Evolutionary conservation across 2,329 filamentous ascomycete species (phyloP).

Genomic region (Exophiala bonariae): DNA sequence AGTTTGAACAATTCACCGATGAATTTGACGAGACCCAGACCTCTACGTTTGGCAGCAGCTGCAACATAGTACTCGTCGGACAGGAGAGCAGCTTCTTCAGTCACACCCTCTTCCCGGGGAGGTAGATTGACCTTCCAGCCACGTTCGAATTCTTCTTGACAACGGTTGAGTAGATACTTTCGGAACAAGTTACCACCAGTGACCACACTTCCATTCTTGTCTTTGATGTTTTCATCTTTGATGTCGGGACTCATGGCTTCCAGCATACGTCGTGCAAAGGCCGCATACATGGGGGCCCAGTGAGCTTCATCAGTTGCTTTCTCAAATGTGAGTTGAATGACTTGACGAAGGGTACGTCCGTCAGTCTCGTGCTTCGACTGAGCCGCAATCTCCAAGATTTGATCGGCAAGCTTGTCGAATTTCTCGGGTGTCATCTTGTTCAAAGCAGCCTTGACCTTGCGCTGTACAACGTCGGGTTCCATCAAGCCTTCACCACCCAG

Average conservation of each 20-base stretch:
- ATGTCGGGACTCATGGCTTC: slow-evolving; percentile 94
- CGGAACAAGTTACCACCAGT: slow-evolving; percentile 93
- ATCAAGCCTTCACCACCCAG: slow-evolving; percentile 61
- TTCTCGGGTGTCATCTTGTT: slow-evolving; percentile 99
- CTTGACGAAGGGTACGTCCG: slow-evolving; percentile 90
- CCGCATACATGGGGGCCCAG: slow-evolving; percentile 98
- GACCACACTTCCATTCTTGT: slow-evolving; percentile 85
- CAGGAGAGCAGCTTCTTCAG: slow-evolving; percentile 74
- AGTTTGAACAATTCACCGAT: slow-evolving; percentile 99
- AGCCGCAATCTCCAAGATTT: slow-evolving; percentile 86
- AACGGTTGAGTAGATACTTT: slow-evolving; percentile 97
- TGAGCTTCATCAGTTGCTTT: slow-evolving; percentile 98
- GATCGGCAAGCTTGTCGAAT: slow-evolving; percentile 91
- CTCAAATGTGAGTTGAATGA: slow-evolving; percentile 98
- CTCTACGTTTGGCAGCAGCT: slow-evolving; percentile 91
- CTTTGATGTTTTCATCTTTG: slow-evolving; percentile 89
- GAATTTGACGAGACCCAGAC: slow-evolving; percentile 97
- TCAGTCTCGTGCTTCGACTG: slow-evolving; percentile 96
- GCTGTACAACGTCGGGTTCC: slow-evolving; percentile 90
- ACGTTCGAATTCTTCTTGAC: slow-evolving; percentile 97
- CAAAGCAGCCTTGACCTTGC: slow-evolving; percentile 95
- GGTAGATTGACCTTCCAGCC: slow-evolving; percentile 92
- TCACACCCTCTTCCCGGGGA: slow-evolving; percentile 69
- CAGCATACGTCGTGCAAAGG: slow-evolving; percentile 97
- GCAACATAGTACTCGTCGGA: slow-evolving; percentile 96